phyloP scores from a whole-genome alignment of 345 rosid species.

The Bruguiera sexangula region DNA sequence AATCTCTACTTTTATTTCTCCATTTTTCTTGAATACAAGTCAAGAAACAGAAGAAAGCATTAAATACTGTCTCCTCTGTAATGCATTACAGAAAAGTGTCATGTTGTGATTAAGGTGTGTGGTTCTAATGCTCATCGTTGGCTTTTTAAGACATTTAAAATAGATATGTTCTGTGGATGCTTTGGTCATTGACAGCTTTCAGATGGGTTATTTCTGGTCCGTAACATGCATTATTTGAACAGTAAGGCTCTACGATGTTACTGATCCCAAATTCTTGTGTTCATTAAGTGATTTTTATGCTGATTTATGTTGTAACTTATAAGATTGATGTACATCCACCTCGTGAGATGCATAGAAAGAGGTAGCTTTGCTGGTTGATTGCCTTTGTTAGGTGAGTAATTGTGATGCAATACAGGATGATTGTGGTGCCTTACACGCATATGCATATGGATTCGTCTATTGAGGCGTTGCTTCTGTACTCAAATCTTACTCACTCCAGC shows the following conservation, averaged over 20 bases:
- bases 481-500: constrained; percentile 49
- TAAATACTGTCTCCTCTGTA: neutral
- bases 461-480: constrained; percentile 51
- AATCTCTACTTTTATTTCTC: too few species aligned
- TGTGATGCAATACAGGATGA: constrained; percentile 60
- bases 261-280: neutral
- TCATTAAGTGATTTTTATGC: constrained; percentile 5
- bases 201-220: neutral
- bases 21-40: neutral
- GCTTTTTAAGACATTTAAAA: neutral
- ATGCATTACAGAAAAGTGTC: neutral
- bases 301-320: constrained; percentile 1
- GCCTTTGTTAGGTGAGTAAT: constrained; percentile 63
- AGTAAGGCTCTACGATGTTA: neutral
- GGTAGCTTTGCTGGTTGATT: constrained; percentile 42
- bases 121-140: neutral
- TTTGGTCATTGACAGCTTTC: neutral
- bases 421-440: constrained; percentile 33
- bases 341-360: constrained; percentile 31
- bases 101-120: neutral
- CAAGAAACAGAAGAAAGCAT: neutral
- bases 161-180: neutral
- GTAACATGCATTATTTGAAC: neutral
- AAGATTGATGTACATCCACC: constrained; percentile 9
- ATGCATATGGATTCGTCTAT: constrained; percentile 52